Base-by-base conservation (phyloP, 805 yeast species). In the Candida awuae region DNA sequence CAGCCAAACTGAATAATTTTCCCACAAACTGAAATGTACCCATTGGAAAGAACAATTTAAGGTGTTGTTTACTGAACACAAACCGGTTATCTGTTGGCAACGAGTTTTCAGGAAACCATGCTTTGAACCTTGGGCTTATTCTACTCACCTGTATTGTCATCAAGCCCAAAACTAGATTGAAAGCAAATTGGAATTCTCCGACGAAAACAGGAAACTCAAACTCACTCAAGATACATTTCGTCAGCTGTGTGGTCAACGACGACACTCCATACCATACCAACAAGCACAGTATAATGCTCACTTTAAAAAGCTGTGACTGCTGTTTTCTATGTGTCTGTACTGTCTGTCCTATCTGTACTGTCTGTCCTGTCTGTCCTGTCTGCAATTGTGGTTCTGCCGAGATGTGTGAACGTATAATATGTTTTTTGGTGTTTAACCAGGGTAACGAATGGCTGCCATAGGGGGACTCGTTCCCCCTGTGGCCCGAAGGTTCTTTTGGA, bases 21-120 rank as follows among this genome's bases (percentile, higher is more conserved):
- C 85, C 85, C 14, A 70, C 58, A 48, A 78, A 77, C 49, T 79
- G 86, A 52, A 79, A 76, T 9, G 77, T 53, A 1, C 84, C 83
- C 54, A 80, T 62, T 0, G 87, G 87, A 19, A 78, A 52, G 8
- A 76, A 73, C 0, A 73, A 68, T 40, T 66, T 64, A 10, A 75
- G 40, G 3, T 77, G 55, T 25, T 66, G 64, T 18, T 52, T 58
- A 21, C 61, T 54, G 13, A 73, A 37, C 6, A 27, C 38, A 13
- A 46, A 40, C 4, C 27, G 19, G 32, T 61, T 60, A 1, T 42
- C 32, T 15, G 13, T 13, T 1, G 84, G 84, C 5, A 77, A 70
- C 0, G 76, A 67, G 0, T 81, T 80, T 7, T 47, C 42, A 0
- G 84, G 83, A 46, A 80, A 77, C 8, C 37, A 37, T 1, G 32